Evolutionary conservation across 441 rosid species (phyloP).

Genomic region (Rhodomyrtus psidioides): DNA sequence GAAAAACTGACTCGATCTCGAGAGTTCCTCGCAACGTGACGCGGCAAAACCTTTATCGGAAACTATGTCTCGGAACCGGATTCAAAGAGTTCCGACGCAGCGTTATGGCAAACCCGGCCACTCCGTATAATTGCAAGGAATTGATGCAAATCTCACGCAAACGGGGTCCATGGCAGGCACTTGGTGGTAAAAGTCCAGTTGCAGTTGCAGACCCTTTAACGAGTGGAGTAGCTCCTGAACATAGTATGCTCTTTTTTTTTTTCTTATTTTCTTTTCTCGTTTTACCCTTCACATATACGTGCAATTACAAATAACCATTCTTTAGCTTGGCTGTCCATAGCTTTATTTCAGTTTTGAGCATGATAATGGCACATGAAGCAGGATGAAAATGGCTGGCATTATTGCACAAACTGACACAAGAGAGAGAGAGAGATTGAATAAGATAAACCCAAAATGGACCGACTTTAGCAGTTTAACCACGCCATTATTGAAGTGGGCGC

Average conservation of each 20-base stretch:
- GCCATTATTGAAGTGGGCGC: neutral
- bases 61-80: neutral
- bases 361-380: neutral
- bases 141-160: neutral
- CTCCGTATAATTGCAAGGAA: neutral
- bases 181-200: neutral
- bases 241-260: neutral
- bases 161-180: neutral
- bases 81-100: neutral
- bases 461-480: neutral
- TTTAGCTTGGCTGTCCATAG: neutral
- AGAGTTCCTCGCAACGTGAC: neutral
- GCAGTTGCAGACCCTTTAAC: neutral
- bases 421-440: neutral
- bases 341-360: neutral
- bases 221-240: neutral
- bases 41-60: neutral
- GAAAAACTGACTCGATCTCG: neutral
- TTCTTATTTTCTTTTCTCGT: neutral
- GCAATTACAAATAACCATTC: neutral
- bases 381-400: neutral
- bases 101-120: neutral
- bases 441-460: neutral
- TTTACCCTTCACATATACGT: neutral
- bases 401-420: neutral